Evolutionary conservation across 1,284 basidiomycete genomes (phyloP).

Genomic region (Naganishia sp.): DNA sequence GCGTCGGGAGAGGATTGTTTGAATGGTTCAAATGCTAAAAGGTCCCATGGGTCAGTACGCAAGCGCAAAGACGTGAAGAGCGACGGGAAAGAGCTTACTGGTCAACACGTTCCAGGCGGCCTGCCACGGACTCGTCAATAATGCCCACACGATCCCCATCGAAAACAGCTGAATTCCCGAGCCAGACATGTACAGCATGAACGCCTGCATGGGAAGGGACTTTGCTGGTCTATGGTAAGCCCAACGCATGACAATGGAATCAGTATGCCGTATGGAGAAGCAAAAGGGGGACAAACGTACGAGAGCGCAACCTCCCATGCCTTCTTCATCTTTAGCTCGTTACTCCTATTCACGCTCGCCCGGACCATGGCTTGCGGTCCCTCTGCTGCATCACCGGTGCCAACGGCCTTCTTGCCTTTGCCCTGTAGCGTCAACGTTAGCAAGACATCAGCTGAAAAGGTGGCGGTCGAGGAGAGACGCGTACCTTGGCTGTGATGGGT

Average conservation of each 20-base stretch:
- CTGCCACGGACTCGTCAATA: slow-evolving; percentile 76
- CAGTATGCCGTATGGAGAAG: background rate
- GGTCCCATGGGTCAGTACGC: background rate
- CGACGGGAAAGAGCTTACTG: slow-evolving; percentile 58
- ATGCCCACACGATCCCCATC: slow-evolving; percentile 88
- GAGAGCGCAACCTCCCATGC: slow-evolving; percentile 62
- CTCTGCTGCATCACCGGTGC: background rate
- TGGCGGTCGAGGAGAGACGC: background rate
- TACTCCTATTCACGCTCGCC: slow-evolving; percentile 51
- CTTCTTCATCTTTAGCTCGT: slow-evolving; percentile 70
- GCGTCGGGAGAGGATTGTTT: slow-evolving; percentile 37
- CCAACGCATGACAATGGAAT: background rate
- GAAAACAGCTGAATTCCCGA: slow-evolving; percentile 90
- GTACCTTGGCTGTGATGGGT: background rate
- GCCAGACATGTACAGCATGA: slow-evolving; percentile 96
- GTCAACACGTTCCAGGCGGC: slow-evolving; percentile 73
- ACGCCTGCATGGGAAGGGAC: slow-evolving; percentile 86
- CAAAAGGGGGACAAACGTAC: background rate
- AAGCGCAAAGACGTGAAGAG: background rate
- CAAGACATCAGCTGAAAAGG: background rate
- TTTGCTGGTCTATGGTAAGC: slow-evolving; percentile 65
- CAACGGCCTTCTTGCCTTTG: slow-evolving; percentile 11
- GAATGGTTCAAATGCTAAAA: slow-evolving; percentile 53
- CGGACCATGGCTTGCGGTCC: background rate
- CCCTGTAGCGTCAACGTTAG: background rate